Conservation (phyloP, 2,329 filamentous ascomycete genomes). For the Orbilia ellipsospora region DNA sequence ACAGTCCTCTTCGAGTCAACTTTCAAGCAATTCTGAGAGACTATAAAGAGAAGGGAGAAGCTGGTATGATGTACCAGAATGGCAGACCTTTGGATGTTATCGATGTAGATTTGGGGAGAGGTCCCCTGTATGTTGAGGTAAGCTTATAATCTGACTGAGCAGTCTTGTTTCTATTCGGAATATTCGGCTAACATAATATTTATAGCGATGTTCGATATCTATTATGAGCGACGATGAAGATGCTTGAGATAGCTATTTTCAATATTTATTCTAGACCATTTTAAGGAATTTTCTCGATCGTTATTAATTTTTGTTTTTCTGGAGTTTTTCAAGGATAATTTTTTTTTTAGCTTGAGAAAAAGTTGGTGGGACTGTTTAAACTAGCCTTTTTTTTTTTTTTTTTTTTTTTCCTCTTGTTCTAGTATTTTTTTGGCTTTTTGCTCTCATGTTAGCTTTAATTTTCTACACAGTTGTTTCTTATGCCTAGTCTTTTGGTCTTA, state of each 20-base stretch:
- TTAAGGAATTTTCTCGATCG: neutral
- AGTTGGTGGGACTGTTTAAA: neutral
- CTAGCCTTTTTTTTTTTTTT: neutral
- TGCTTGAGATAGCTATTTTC: neutral
- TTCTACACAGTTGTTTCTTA: neutral
- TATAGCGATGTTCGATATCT: constrained; percentile 46
- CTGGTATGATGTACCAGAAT: constrained; percentile 51
- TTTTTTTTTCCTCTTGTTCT: neutral
- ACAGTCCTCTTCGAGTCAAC: constrained; percentile 40
- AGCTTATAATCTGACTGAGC: constrained; percentile 6
- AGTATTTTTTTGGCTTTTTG: neutral
- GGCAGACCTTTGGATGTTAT: constrained; percentile 28
- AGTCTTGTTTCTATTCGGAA: neutral
- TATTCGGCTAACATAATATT: constrained; percentile 9
- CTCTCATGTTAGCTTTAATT: no score
- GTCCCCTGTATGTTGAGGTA: constrained; percentile 50
- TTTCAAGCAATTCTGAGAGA: constrained; percentile 51
- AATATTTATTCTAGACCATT: neutral
- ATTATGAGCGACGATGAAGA: constrained; percentile 48
- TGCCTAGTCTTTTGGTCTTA: neutral
- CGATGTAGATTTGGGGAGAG: constrained; percentile 39
- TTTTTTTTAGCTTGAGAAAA: neutral
- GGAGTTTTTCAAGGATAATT: neutral
- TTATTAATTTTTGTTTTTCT: neutral
- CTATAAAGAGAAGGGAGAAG: constrained; percentile 41